A percentile compares a stretch with the other conserved stretches of the same genome.
Evolutionary conservation across 2,329 filamentous ascomycete genomes (phyloP).

Genomic region (Coniosporium tulheliwenetii): DNA sequence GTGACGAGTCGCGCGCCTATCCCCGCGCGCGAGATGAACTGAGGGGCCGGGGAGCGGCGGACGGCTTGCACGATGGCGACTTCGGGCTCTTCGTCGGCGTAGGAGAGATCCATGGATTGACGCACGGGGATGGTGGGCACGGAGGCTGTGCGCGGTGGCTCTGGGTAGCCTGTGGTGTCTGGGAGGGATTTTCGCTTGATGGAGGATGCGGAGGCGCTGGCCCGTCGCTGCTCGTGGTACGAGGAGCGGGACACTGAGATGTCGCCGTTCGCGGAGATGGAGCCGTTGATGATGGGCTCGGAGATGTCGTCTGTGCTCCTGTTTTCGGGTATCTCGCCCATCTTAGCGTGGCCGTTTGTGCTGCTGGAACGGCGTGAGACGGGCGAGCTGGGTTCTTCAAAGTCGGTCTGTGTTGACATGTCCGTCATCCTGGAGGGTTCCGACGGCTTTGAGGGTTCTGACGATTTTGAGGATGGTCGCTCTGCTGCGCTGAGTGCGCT

Average conservation of each 20-base stretch:
- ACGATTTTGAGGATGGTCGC: conserved; percentile 24
- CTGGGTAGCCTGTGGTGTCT: neutral
- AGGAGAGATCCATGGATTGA: conserved; percentile 18
- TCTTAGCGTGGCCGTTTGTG: conserved; percentile 7
- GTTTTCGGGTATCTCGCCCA: conserved; percentile 21
- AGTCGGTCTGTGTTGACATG: conserved; percentile 44
- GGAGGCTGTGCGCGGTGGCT: neutral
- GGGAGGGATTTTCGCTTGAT: neutral
- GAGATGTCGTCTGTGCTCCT: conserved; percentile 4
- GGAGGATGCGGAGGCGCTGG: neutral
- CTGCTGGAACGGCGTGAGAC: conserved; percentile 2
- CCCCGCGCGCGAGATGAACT: conserved; percentile 58
- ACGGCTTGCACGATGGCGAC: conserved; percentile 55
- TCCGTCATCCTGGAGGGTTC: conserved; percentile 30
- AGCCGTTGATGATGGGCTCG: neutral
- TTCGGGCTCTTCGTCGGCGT: conserved; percentile 31
- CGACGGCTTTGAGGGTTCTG: conserved; percentile 22
- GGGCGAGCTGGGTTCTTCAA: conserved; percentile 18
- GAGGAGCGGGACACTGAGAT: neutral
- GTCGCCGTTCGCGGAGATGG: neutral
- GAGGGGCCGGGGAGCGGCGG: conserved; percentile 45
- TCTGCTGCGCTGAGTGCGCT: conserved; percentile 49
- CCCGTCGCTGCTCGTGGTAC: neutral
- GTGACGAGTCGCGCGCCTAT: conserved; percentile 71
- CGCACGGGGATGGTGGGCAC: neutral